Evolutionary conservation across 768 basidiomycete species (phyloP).

Genomic region (Gymnopilus junonius): DNA sequence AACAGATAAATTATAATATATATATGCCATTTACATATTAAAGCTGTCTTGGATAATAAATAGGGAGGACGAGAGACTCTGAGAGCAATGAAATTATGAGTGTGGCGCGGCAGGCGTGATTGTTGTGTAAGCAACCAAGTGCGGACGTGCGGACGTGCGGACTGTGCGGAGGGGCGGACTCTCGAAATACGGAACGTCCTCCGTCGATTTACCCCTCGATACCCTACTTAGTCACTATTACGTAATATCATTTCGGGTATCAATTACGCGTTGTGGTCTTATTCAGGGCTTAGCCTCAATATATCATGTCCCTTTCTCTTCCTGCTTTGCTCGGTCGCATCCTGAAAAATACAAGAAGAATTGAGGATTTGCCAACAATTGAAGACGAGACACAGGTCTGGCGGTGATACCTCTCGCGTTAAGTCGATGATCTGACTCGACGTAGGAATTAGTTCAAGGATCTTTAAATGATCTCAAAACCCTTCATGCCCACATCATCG

Average conservation of each 20-base stretch:
- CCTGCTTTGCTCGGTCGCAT: conserved; percentile 40
- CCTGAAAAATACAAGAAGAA: conserved; percentile 43
- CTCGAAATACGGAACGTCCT: too few species aligned
- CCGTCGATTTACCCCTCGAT: too few species aligned
- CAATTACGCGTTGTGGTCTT: neutral
- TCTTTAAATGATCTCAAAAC: conserved; percentile 59
- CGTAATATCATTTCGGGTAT: neutral
- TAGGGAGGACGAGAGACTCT: too few species aligned
- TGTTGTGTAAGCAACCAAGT: too few species aligned
- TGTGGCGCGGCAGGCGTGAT: too few species aligned
- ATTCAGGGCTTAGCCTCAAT: conserved; percentile 1
- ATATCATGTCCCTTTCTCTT: conserved; percentile 36
- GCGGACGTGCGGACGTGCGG: too few species aligned
- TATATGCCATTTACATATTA: too few species aligned
- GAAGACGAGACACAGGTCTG: conserved; percentile 49
- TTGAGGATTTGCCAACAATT: conserved; percentile 41
- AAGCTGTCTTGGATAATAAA: too few species aligned
- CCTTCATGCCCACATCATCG: conserved; percentile 56
- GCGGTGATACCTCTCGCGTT: neutral
- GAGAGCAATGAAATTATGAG: too few species aligned
- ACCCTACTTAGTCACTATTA: neutral
- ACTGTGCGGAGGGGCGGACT: too few species aligned
- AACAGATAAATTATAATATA: too few species aligned
- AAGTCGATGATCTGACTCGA: neutral
- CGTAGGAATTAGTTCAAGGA: conserved; percentile 61